Conservation (phyloP, 495 filamentous ascomycete genomes). For the Xylaria palmicola region DNA sequence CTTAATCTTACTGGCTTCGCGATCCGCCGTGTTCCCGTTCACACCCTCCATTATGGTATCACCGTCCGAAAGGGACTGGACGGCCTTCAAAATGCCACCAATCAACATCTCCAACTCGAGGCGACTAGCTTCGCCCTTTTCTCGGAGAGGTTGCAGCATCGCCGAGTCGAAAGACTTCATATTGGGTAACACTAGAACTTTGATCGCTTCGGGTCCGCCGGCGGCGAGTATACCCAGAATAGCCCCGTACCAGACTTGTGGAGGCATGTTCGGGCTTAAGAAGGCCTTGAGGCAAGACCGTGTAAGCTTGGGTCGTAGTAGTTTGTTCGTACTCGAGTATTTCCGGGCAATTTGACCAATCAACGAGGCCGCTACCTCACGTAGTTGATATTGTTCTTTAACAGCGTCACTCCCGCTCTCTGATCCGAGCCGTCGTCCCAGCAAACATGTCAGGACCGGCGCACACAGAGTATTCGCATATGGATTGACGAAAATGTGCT, state of each 20-base stretch:
- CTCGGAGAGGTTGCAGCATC: slow-evolving; percentile 60
- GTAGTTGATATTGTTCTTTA: slow-evolving; percentile 71
- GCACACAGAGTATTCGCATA: slow-evolving; percentile 88
- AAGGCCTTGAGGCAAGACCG: slow-evolving; percentile 87
- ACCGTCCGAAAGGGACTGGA: slow-evolving; percentile 42
- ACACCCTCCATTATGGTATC: slow-evolving; percentile 23
- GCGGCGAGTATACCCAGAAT: slow-evolving; percentile 72
- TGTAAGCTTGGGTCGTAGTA: slow-evolving; percentile 82
- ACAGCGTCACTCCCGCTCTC: slow-evolving; percentile 36
- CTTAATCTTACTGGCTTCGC: slow-evolving; percentile 53
- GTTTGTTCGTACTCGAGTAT: slow-evolving; percentile 70
- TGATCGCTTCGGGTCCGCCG: slow-evolving; percentile 76
- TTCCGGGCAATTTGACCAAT: slow-evolving; percentile 69
- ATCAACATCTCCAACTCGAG: slow-evolving; percentile 64
- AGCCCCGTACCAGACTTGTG: slow-evolving; percentile 83
- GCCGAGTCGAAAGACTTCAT: slow-evolving; percentile 68
- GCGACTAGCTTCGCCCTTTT: slow-evolving; percentile 54
- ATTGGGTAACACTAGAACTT: slow-evolving; percentile 76
- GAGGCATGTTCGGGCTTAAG: slow-evolving; percentile 76
- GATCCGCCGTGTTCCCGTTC: slow-evolving; percentile 32
- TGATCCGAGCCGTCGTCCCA: slow-evolving; percentile 77
- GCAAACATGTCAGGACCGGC: slow-evolving; percentile 84
- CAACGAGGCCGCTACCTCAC: slow-evolving; percentile 79
- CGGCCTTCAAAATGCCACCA: slow-evolving; percentile 57
- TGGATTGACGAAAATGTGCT: slow-evolving; percentile 79